phyloP scores from a whole-genome alignment of 2,329 filamentous ascomycete species.

The Arthroderma sp. region DNA sequence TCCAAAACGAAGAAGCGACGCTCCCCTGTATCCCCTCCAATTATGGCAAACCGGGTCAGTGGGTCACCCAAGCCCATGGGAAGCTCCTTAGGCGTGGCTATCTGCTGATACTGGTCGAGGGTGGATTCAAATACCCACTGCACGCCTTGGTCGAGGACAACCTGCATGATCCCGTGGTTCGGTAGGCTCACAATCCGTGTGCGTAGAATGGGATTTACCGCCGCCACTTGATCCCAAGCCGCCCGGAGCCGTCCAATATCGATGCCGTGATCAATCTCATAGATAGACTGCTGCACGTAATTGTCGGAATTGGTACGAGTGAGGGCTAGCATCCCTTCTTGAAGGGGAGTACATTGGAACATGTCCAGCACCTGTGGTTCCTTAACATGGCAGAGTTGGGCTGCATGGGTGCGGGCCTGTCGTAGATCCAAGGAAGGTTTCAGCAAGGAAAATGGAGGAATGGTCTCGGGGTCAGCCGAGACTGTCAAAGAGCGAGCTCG shows the following conservation, averaged over 20 bases:
- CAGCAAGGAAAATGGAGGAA: background rate
- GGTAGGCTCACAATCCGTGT: constrained; percentile 23
- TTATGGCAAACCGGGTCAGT: background rate
- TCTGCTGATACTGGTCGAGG: constrained; percentile 4
- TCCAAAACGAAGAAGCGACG: background rate
- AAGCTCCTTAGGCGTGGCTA: constrained; percentile 13
- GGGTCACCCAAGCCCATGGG: background rate
- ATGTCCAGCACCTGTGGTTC: constrained; percentile 17
- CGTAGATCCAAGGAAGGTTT: background rate
- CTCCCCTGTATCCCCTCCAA: background rate
- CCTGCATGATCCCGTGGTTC: constrained; percentile 14
- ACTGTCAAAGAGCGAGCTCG: constrained; percentile 2
- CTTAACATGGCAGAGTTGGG: background rate
- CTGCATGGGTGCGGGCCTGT: background rate
- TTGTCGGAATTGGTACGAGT: constrained; percentile 24
- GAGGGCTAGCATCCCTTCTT: constrained; percentile 30
- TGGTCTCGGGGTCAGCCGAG: background rate
- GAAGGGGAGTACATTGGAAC: constrained; percentile 30
- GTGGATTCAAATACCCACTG: constrained; percentile 10
- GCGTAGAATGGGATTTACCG: constrained; percentile 28
- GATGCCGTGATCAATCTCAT: constrained; percentile 18
- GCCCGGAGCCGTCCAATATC: constrained; percentile 24
- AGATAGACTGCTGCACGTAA: constrained; percentile 26
- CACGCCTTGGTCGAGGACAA: constrained; percentile 16
- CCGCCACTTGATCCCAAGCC: constrained; percentile 26